phyloP scores from a whole-genome alignment of 2,329 filamentous ascomycete genomes.

The Xylaria digitata region DNA sequence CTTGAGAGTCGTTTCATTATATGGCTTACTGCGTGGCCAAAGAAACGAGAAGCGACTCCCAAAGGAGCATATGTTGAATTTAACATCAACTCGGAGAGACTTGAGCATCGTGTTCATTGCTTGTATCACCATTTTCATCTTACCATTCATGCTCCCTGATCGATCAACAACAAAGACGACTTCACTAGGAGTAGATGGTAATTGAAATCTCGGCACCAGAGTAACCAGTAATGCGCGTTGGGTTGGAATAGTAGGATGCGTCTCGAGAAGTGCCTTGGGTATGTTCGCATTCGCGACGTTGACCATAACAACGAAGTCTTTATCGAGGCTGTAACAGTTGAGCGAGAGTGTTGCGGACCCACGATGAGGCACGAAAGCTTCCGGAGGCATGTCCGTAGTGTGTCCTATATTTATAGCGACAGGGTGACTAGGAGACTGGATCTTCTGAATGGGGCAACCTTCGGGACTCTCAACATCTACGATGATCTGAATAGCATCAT shows the following conservation, averaged over 20 bases:
- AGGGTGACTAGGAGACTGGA: constrained; percentile 29
- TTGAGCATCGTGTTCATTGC: constrained; percentile 34
- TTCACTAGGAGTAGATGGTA: constrained; percentile 11
- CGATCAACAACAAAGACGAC: constrained; percentile 32
- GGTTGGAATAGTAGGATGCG: constrained; percentile 19
- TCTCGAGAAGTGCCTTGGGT: constrained; percentile 31
- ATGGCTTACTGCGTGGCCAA: constrained; percentile 26
- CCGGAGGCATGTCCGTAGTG: constrained; percentile 21
- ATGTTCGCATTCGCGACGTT: constrained; percentile 12
- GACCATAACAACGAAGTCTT: constrained; percentile 26
- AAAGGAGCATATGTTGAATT: constrained; percentile 37
- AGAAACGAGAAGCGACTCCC: constrained; percentile 17
- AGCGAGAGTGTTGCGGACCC: constrained; percentile 29
- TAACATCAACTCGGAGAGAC: constrained; percentile 27
- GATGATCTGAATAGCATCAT: constrained; percentile 16
- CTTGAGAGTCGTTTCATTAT: constrained; percentile 17
- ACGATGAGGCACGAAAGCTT: constrained; percentile 15
- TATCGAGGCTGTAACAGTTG: constrained; percentile 13
- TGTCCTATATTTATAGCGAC: constrained; percentile 24
- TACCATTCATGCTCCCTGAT: constrained; percentile 29
- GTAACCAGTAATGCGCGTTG: constrained; percentile 27
- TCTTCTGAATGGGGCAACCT: constrained; percentile 18
- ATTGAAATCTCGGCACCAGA: constrained; percentile 25
- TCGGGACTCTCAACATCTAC: constrained; percentile 25
- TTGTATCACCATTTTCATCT: constrained; percentile 28